A percentile compares a stretch with the other conserved stretches of the same genome.
Conservation (phyloP, 2,329 filamentous ascomycete genomes). For the Botryotinia narcissicola region DNA sequence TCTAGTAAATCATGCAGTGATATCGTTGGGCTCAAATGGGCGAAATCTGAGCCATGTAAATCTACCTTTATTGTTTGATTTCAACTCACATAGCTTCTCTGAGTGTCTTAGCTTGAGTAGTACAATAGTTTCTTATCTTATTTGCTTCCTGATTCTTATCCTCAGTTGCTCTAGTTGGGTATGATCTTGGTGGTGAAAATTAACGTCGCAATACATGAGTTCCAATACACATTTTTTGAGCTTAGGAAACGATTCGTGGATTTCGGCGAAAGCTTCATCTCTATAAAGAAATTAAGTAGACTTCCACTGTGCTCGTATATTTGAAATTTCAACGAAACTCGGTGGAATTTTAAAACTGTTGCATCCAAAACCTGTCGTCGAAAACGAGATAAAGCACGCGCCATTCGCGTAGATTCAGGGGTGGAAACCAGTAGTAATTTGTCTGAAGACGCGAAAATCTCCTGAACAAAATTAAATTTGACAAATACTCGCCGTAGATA, state of each 20-base stretch:
- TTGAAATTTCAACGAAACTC: background rate
- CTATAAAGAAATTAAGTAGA: background rate
- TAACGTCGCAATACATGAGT: background rate
- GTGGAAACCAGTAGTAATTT: background rate
- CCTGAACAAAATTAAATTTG: background rate
- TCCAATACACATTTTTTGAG: background rate
- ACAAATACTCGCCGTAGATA: background rate
- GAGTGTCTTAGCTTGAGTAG: background rate
- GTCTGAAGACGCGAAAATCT: background rate
- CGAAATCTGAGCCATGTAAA: background rate
- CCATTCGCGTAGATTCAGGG: background rate
- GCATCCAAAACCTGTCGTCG: background rate
- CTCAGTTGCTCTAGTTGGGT: too few species aligned
- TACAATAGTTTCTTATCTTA: fast-evolving
- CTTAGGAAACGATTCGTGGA: background rate
- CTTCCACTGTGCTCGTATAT: background rate
- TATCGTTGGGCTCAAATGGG: background rate
- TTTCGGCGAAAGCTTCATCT: background rate
- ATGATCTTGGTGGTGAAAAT: background rate
- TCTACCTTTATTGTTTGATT: background rate
- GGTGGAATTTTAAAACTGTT: background rate
- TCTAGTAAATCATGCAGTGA: background rate
- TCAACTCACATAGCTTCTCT: background rate
- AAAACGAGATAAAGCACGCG: background rate
- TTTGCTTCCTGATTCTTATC: background rate